These are phyloP conservation scores for Albugo candida DNA, from an alignment of 352 stramenopile genomes.

Conservation along the genomic window DNA sequence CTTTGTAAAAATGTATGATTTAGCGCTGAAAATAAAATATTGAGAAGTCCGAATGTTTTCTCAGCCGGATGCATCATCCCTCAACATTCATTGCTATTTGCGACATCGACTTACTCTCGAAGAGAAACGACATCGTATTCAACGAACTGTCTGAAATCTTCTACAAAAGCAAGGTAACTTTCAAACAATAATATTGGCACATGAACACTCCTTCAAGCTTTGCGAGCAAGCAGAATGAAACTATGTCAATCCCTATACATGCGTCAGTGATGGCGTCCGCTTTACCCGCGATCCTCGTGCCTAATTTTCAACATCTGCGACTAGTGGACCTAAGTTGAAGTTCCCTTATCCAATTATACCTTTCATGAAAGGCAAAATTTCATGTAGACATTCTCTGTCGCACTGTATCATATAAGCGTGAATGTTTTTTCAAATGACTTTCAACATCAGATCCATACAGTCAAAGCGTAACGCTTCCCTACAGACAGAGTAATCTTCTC, in stretches of 20 bases:
- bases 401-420: too few relatives aligned
- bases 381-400: too few relatives aligned
- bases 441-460: too few relatives aligned
- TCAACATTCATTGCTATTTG: slow-evolving; percentile 45
- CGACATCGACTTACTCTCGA: slow-evolving; percentile 42
- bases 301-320: too few relatives aligned
- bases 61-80: slow-evolving; percentile 58
- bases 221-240: slow-evolving; percentile 67
- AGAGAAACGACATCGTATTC: slow-evolving; percentile 29
- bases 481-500: too few relatives aligned
- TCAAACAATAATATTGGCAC: slow-evolving; percentile 49
- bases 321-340: not conserved
- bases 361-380: too few relatives aligned
- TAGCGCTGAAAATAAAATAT: slow-evolving; percentile 71
- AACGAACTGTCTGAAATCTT: slow-evolving; percentile 38
- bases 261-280: slow-evolving; percentile 69
- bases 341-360: not conserved
- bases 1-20: slow-evolving; percentile 67
- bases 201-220: slow-evolving; percentile 49
- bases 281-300: slow-evolving; percentile 46
- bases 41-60: slow-evolving; percentile 55
- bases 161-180: slow-evolving; percentile 46
- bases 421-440: too few relatives aligned
- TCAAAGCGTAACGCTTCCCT: too few relatives aligned
- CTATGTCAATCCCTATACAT: slow-evolving; percentile 63